These are phyloP conservation scores for Hypholoma sublateritium DNA, from an alignment of 768 basidiomycete genomes.

Conservation along the genomic window DNA sequence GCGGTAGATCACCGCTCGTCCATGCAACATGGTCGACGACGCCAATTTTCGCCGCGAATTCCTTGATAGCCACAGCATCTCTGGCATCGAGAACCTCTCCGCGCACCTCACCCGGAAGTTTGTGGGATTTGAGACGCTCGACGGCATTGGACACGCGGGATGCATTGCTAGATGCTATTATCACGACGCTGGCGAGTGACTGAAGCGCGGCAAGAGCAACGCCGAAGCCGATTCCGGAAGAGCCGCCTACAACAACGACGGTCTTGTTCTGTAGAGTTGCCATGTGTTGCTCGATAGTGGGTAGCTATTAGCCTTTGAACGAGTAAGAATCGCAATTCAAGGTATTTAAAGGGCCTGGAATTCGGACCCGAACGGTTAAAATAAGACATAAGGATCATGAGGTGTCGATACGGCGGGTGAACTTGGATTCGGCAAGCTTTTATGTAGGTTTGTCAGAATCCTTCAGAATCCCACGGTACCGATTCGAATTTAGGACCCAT, in stretches of 20 bases:
- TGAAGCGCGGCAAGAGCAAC: background rate
- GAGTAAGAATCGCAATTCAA: too few relatives aligned
- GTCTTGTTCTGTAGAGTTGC: background rate
- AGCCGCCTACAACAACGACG: background rate
- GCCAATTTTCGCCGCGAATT: background rate
- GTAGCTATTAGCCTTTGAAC: too few relatives aligned
- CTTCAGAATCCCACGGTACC: too few relatives aligned
- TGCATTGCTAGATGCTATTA: background rate
- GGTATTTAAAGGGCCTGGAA: too few relatives aligned
- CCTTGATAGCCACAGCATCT: background rate
- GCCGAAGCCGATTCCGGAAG: background rate
- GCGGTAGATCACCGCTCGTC: slow-evolving; percentile 1
- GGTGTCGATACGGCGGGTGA: too few relatives aligned
- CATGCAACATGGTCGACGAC: background rate
- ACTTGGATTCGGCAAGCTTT: too few relatives aligned
- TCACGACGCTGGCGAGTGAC: background rate
- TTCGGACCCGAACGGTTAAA: too few relatives aligned
- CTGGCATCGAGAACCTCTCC: background rate
- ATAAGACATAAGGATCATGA: too few relatives aligned
- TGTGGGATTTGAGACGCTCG: background rate
- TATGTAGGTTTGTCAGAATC: too few relatives aligned
- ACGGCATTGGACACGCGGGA: background rate
- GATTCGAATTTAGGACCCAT: too few relatives aligned
- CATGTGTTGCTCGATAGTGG: background rate
- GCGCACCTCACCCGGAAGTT: slow-evolving; percentile 1